Conservation (phyloP, 2,329 filamentous ascomycete genomes). For the Colletotrichum incanum region DNA sequence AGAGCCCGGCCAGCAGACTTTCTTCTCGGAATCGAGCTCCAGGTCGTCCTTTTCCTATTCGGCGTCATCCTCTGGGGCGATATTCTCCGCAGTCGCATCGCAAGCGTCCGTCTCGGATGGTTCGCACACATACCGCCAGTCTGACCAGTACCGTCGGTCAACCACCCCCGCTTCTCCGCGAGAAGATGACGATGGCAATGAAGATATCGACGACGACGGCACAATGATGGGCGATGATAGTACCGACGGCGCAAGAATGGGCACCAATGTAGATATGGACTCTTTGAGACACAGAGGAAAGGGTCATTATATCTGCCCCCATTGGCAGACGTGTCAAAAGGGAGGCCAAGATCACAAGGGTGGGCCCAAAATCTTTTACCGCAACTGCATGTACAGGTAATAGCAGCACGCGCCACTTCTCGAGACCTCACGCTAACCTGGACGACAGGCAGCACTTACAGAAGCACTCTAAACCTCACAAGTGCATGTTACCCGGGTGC, state of each 20-base stretch:
- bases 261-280: conserved; percentile 56
- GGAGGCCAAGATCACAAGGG: conserved; percentile 59
- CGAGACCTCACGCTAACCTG: conserved; percentile 17
- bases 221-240: conserved; percentile 8
- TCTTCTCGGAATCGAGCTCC: conserved; percentile 34
- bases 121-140: conserved; percentile 10
- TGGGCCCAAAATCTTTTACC: conserved; percentile 56
- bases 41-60: conserved; percentile 39
- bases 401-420: conserved; percentile 36
- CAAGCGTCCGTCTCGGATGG: conserved; percentile 23
- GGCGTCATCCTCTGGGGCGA: conserved; percentile 16
- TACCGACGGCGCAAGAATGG: conserved; percentile 2
- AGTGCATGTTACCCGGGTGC: conserved; percentile 56
- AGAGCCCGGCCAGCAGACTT: conserved; percentile 14
- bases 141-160: conserved; percentile 22
- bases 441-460: conserved; percentile 58
- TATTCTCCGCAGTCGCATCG: conserved; percentile 25
- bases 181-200: conserved; percentile 5
- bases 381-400: conserved; percentile 58
- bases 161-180: conserved; percentile 13
- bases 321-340: conserved; percentile 55
- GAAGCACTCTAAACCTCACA: conserved; percentile 61
- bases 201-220: conserved; percentile 16
- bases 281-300: conserved; percentile 58
- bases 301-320: conserved; percentile 56